phyloP scores from a whole-genome alignment of 1,284 basidiomycete species.

The Inonotus hispidus region DNA sequence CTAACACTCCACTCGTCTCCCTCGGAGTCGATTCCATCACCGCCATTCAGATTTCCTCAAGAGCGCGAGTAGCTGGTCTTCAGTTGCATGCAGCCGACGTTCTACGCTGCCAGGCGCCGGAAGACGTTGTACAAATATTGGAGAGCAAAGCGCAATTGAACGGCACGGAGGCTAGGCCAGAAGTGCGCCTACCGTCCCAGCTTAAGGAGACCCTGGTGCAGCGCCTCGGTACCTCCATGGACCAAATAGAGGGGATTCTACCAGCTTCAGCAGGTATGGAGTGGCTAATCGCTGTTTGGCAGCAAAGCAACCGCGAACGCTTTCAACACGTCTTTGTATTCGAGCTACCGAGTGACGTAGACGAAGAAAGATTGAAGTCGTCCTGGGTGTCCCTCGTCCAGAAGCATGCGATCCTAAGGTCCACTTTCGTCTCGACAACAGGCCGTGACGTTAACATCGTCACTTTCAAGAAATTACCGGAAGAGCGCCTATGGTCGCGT shows the following conservation, averaged over 20 bases:
- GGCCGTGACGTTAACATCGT: slow-evolving; percentile 31
- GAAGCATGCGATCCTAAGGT: slow-evolving; percentile 38
- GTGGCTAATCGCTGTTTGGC: slow-evolving; percentile 42
- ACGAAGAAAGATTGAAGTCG: slow-evolving; percentile 27
- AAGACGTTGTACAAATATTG: slow-evolving; percentile 21
- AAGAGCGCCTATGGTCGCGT: slow-evolving; percentile 20
- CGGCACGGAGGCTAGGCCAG: not conserved
- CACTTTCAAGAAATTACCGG: slow-evolving; percentile 29
- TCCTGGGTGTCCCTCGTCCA: slow-evolving; percentile 36
- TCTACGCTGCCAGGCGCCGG: slow-evolving; percentile 35
- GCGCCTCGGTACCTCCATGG: slow-evolving; percentile 16
- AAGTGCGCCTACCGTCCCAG: not conserved
- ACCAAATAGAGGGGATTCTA: slow-evolving; percentile 19
- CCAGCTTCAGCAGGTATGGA: slow-evolving; percentile 35
- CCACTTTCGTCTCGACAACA: slow-evolving; percentile 35
- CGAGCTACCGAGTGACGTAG: slow-evolving; percentile 29
- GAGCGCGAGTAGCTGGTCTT: slow-evolving; percentile 34
- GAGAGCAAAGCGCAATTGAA: not conserved
- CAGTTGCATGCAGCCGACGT: slow-evolving; percentile 35
- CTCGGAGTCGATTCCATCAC: slow-evolving; percentile 51
- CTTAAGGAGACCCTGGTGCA: slow-evolving; percentile 15
- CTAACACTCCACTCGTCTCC: slow-evolving; percentile 33
- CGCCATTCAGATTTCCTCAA: slow-evolving; percentile 41
- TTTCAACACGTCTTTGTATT: slow-evolving; percentile 45
- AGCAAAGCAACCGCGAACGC: slow-evolving; percentile 34